Percentiles rank a stretch among this genome's conserved stretches.
Conservation (phyloP, 768 basidiomycete species). For the Boletus patriciae region DNA sequence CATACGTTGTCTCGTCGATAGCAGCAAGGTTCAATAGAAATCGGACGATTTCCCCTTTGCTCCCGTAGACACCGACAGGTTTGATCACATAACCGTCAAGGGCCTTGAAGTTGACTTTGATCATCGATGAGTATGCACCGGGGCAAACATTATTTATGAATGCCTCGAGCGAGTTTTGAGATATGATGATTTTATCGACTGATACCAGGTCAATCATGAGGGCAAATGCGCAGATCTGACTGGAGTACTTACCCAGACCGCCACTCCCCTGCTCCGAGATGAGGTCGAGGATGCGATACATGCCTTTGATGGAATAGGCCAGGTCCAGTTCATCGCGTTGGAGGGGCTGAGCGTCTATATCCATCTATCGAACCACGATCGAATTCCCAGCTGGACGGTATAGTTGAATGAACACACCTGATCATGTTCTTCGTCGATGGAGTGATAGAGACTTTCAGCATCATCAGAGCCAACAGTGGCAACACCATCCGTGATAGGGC, state of each 20-base stretch:
- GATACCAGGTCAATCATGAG: background rate
- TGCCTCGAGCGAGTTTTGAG: no score
- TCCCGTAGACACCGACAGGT: no score
- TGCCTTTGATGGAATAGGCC: constrained; percentile 38
- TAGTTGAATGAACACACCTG: constrained; percentile 11
- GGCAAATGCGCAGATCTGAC: background rate
- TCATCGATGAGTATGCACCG: constrained; percentile 54
- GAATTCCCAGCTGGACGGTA: no score
- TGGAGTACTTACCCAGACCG: constrained; percentile 44
- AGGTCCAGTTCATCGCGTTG: constrained; percentile 23
- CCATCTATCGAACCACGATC: constrained; percentile 20
- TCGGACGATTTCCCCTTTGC: no score
- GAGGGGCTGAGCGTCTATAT: constrained; percentile 1
- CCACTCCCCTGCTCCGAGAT: constrained; percentile 51
- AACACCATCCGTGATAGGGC: background rate
- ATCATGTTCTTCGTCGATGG: constrained; percentile 9
- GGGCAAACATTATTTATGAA: no score
- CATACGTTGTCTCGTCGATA: constrained; percentile 44
- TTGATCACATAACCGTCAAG: constrained; percentile 48
- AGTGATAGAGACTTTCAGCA: constrained; percentile 18
- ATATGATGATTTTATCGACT: constrained; percentile 67
- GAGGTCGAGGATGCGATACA: constrained; percentile 55
- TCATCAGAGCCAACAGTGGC: constrained; percentile 1
- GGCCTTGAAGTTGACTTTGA: constrained; percentile 54
- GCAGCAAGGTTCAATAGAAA: no score